Conservation (phyloP, 495 filamentous ascomycete genomes). For the Lasiosphaeris hirsuta region DNA sequence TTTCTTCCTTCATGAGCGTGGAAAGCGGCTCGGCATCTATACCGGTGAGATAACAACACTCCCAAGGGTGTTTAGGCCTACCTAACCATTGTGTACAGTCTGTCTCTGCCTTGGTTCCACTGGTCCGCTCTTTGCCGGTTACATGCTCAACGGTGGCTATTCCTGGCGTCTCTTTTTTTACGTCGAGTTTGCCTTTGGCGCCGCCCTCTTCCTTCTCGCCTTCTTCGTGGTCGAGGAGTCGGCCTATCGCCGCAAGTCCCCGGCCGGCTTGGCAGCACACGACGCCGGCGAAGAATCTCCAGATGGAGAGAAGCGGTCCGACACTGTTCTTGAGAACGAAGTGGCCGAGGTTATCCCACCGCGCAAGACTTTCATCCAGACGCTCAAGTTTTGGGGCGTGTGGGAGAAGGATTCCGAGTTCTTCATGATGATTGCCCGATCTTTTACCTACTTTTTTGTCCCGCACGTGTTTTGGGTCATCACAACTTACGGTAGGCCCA, state of each 20-base stretch:
- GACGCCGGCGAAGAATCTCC: background rate
- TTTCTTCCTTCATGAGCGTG: slow-evolving; percentile 62
- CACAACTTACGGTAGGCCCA: slow-evolving; percentile 41
- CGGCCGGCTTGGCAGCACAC: background rate
- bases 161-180: slow-evolving; percentile 65
- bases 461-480: slow-evolving; percentile 60
- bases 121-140: slow-evolving; percentile 58
- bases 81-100: slow-evolving; percentile 25
- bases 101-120: slow-evolving; percentile 59
- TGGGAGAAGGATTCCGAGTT: slow-evolving; percentile 52
- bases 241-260: slow-evolving; percentile 45
- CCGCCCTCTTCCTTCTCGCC: slow-evolving; percentile 51
- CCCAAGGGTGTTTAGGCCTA: background rate
- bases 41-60: slow-evolving; percentile 26
- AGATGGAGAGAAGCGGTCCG: slow-evolving; percentile 19
- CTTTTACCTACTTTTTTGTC: slow-evolving; percentile 57
- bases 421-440: slow-evolving; percentile 52
- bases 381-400: slow-evolving; percentile 47
- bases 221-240: slow-evolving; percentile 64
- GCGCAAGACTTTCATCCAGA: slow-evolving; percentile 46
- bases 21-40: slow-evolving; percentile 57
- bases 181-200: slow-evolving; percentile 58
- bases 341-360: slow-evolving; percentile 23
- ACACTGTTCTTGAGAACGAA: slow-evolving; percentile 15
- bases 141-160: slow-evolving; percentile 61